Conservation (phyloP, 2,329 filamentous ascomycete genomes). For the Curvularia hawaiiensis region DNA sequence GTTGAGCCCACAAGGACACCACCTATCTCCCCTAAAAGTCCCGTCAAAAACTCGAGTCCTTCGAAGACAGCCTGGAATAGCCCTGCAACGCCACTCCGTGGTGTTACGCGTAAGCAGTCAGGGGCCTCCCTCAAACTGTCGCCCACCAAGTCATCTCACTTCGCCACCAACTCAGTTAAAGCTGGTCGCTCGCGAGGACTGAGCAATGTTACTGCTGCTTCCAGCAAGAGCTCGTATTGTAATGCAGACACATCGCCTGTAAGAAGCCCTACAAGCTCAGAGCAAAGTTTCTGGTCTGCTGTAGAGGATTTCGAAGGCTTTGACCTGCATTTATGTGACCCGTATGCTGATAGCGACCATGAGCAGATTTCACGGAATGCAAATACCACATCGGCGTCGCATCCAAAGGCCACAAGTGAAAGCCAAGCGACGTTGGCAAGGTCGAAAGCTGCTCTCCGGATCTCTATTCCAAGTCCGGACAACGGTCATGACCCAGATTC, state of each 20-base stretch:
- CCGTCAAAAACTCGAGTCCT: constrained; percentile 19
- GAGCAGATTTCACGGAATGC: constrained; percentile 15
- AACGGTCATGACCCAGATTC: constrained; percentile 11
- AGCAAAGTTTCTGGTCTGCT: constrained; percentile 27
- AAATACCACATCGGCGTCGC: not conserved
- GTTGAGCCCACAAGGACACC: constrained; percentile 29
- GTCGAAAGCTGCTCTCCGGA: constrained; percentile 30
- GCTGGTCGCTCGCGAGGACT: constrained; percentile 16
- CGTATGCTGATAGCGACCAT: constrained; percentile 23
- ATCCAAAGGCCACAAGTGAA: not conserved
- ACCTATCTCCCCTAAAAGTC: constrained; percentile 11
- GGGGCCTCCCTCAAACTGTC: constrained; percentile 25
- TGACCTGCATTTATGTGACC: constrained; percentile 8
- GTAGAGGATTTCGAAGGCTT: constrained; percentile 17
- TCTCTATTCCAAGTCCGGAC: constrained; percentile 7
- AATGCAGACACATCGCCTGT: constrained; percentile 36
- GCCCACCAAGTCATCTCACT: constrained; percentile 18
- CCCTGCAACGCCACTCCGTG: constrained; percentile 23
- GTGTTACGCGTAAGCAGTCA: constrained; percentile 16
- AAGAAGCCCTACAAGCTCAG: constrained; percentile 33
- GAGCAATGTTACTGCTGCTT: constrained; percentile 28
- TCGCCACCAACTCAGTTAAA: not conserved
- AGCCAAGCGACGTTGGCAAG: constrained; percentile 6
- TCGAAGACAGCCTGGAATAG: constrained; percentile 29
- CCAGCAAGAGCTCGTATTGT: constrained; percentile 25